Conservation (phyloP, 768 basidiomycete genomes). For the Mycena epipterygia region DNA sequence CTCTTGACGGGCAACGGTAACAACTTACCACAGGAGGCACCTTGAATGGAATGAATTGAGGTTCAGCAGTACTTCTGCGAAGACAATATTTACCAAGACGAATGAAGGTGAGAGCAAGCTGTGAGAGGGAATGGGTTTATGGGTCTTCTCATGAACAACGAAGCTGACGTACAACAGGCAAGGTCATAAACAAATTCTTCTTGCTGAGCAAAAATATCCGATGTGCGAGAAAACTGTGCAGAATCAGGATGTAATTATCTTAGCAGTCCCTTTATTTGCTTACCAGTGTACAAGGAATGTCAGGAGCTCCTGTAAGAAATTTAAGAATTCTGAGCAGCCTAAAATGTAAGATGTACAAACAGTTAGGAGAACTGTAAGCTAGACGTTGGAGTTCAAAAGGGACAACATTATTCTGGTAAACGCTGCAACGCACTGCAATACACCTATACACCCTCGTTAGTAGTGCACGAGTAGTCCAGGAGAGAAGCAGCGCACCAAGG, state of each 20-base stretch:
- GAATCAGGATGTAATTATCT: too few species aligned
- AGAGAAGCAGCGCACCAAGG: conserved; percentile 40
- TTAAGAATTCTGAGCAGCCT: neutral
- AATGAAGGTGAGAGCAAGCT: conserved; percentile 39
- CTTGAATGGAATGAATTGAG: conserved; percentile 23
- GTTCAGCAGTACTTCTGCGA: neutral
- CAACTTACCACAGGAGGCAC: conserved; percentile 38
- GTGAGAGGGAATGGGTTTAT: too few species aligned
- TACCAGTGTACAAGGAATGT: conserved; percentile 61
- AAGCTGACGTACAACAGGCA: conserved; percentile 37
- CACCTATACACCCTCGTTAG: neutral
- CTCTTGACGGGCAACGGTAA: neutral
- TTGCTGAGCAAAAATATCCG: conserved; percentile 51
- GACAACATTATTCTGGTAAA: too few species aligned
- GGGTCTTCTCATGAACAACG: neutral
- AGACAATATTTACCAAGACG: conserved; percentile 37
- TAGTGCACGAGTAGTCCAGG: neutral
- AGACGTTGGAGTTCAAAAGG: too few species aligned
- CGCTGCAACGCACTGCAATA: conserved; percentile 33
- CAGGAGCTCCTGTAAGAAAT: conserved; percentile 52
- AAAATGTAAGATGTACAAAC: conserved; percentile 33
- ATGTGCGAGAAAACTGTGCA: conserved; percentile 49
- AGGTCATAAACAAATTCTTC: conserved; percentile 37
- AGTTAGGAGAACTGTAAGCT: conserved; percentile 43
- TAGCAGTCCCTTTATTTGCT: neutral